Evolutionary conservation across 768 basidiomycete species (phyloP).

Genomic region (Hygrophoropsis aurantiaca): DNA sequence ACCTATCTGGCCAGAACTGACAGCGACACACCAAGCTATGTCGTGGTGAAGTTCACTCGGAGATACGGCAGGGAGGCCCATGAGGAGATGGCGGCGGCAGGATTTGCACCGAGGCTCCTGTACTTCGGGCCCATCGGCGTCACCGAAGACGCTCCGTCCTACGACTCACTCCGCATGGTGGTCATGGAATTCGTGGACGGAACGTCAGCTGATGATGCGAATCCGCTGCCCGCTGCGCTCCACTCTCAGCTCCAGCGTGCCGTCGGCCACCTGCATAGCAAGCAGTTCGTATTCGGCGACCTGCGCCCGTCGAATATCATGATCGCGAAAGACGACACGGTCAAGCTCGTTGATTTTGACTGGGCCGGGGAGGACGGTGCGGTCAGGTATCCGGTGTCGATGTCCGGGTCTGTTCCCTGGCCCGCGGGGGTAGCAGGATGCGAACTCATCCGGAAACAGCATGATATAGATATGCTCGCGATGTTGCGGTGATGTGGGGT

Average conservation of each 20-base stretch:
- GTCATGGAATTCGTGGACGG: slow-evolving; percentile 39
- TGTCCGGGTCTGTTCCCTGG: slow-evolving; percentile 3
- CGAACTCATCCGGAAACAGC: background rate
- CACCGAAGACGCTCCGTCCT: slow-evolving; percentile 6
- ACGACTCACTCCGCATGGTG: slow-evolving; percentile 30
- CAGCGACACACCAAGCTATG: background rate
- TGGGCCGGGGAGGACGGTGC: slow-evolving; percentile 31
- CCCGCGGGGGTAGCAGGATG: background rate
- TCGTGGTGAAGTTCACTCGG: slow-evolving; percentile 39
- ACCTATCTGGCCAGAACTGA: slow-evolving; percentile 20
- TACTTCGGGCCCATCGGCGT: slow-evolving; percentile 26
- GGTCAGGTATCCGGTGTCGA: slow-evolving; percentile 14
- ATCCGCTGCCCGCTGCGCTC: slow-evolving; percentile 11
- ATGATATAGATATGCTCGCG: background rate
- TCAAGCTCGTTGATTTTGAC: slow-evolving; percentile 38
- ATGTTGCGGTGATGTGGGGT: too few relatives aligned
- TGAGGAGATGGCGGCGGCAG: slow-evolving; percentile 23
- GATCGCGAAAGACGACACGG: slow-evolving; percentile 13
- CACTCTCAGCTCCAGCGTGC: slow-evolving; percentile 16
- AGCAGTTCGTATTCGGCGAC: slow-evolving; percentile 37
- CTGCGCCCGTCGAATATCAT: slow-evolving; percentile 35
- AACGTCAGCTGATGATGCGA: background rate
- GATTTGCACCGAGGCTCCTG: slow-evolving; percentile 28
- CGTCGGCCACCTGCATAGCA: slow-evolving; percentile 24
- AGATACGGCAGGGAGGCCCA: slow-evolving; percentile 34